These are phyloP conservation scores for Leptomonas pyrrhocoris DNA, from an alignment of 208 protist species.

Conservation along the genomic window DNA sequence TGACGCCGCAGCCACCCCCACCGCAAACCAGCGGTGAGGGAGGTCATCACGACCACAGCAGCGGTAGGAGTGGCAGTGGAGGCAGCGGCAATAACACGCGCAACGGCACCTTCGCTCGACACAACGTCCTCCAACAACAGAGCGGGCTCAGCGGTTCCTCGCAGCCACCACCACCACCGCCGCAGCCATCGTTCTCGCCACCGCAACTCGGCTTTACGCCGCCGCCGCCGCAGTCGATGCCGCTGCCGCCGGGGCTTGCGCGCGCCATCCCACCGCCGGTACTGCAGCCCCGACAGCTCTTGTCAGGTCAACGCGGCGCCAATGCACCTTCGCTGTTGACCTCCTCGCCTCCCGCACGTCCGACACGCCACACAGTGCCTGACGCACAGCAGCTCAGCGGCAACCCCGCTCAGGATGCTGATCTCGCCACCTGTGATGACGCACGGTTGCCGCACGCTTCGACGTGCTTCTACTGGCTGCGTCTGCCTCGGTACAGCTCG, in stretches of 20 bases:
- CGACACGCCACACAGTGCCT: not conserved
- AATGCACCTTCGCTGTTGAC: too few species aligned
- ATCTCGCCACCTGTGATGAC: constrained; percentile 51
- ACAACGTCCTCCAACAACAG: constrained; percentile 19
- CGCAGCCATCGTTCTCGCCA: constrained; percentile 13
- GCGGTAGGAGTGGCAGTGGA: not conserved
- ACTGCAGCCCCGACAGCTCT: constrained; percentile 33
- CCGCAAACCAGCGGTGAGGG: not conserved
- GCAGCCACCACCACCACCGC: not conserved
- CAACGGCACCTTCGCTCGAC: constrained; percentile 19
- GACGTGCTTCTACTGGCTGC: constrained; percentile 97
- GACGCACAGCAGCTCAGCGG: not conserved
- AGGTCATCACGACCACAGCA: not conserved
- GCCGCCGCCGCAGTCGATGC: constrained; percentile 16
- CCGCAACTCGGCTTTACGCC: constrained; percentile 32
- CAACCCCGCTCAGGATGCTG: not conserved
- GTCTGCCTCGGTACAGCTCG: constrained; percentile 92
- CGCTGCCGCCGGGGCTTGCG: constrained; percentile 7
- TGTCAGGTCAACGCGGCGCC: not conserved
- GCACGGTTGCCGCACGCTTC: constrained; percentile 91
- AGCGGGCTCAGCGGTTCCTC: constrained; percentile 10
- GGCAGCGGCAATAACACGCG: not conserved
- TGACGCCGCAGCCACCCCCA: constrained; percentile 34
- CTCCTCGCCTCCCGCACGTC: not conserved
- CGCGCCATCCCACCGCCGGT: constrained; percentile 25